Evolutionary conservation across 2,329 filamentous ascomycete species (phyloP), one percentile per base, ranked within the genome.

Genomic region (Clarireedia hainanense): DNA sequence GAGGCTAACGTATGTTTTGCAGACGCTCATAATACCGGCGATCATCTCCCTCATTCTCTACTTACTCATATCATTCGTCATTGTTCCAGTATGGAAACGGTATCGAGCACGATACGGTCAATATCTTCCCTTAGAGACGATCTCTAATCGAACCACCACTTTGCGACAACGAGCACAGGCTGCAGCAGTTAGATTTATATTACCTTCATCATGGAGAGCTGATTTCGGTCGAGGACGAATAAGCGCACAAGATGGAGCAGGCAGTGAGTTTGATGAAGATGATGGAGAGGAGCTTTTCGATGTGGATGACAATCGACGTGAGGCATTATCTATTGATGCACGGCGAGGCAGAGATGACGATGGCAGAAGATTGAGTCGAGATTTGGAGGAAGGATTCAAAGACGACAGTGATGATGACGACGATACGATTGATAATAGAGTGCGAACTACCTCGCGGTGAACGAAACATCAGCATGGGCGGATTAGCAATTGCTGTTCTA

Each of bases 331-430:
- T 4, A 52, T 69, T 3, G 67, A 68, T 62, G 64, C 63, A 23
- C 50, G 58, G 68, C 71, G 61, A 67, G 69, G 64, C 65, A 61
- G 75, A 54, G 64, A 67, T 47, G 70, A 72, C 47, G 79, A 82
- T 58, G 77, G 76, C 48, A 75, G 81, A 63, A 77, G 90, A 60
- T 66, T 95, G 59, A 92, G 89, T 69, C 77, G 89, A 72, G 90
- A 95, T 64, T 71, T 92, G 51, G 88, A 92, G 69, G 80, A 86
- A 65, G 86, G 85, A 0, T 89, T 89, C 67, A 80, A 81, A 71
- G 86, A 89, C 68, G 84, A 88, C 63, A 88, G 85, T 67, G 83
- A 86, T 55, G 82, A 85, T 39, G 81, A 84, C 26, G 51, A 49
- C 4, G 63, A 63, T 9, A 63, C 53, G 27, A 37, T 23, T 3